phyloP scores from a whole-genome alignment of 2,329 filamentous ascomycete genomes.

The Penicillium sp. region DNA sequence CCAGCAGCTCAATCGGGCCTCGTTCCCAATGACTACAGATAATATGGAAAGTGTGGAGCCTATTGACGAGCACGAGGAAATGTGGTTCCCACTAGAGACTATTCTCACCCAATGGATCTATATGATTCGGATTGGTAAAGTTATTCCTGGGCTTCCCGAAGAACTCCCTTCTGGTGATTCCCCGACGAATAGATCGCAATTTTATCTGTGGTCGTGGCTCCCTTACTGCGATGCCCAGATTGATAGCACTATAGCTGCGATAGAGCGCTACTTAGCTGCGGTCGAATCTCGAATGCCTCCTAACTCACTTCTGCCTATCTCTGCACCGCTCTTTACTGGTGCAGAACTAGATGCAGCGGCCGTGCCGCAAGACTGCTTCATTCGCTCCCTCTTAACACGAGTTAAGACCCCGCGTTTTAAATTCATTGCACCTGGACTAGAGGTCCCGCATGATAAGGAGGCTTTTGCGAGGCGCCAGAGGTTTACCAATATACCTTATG shows the following conservation, averaged over 20 bases:
- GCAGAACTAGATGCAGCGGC: not conserved
- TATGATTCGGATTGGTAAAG: constrained; percentile 12
- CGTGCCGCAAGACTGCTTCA: constrained; percentile 1
- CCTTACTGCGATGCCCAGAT: constrained; percentile 11
- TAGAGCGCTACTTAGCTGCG: constrained; percentile 5
- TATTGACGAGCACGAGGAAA: no score
- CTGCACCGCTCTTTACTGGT: constrained; percentile 1
- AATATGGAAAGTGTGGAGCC: constrained; percentile 10
- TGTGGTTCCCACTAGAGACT: no score
- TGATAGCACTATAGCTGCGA: constrained; percentile 11
- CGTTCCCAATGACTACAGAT: not conserved
- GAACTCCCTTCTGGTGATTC: no score
- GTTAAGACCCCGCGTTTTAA: not conserved
- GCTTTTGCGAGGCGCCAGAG: not conserved
- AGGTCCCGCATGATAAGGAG: not conserved
- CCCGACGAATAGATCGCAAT: not conserved
- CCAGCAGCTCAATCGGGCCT: not conserved
- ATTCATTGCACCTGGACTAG: not conserved
- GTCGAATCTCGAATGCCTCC: constrained; percentile 1
- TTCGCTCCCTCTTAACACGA: not conserved
- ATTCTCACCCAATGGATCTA: constrained; percentile 11
- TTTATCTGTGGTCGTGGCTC: constrained; percentile 10
- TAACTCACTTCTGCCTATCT: constrained; percentile 1
- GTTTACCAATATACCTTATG: not conserved
- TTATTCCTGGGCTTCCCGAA: not conserved